Base-by-base conservation (phyloP, 441 rosid genomes). In the Theobroma grandiflorum region DNA sequence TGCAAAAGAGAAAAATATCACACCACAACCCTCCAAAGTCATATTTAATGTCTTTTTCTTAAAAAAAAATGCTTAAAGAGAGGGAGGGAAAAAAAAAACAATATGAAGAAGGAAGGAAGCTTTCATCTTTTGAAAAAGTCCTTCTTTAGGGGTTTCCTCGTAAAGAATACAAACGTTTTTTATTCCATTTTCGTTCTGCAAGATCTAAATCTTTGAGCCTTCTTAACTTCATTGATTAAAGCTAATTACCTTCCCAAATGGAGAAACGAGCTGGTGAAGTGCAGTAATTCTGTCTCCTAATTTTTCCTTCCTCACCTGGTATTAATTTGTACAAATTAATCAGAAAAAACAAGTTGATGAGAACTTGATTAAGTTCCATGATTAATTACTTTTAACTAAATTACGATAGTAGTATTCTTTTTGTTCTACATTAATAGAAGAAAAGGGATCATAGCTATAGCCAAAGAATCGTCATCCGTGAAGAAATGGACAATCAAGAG, bases 221-320 rank as follows among this genome's bases (percentile, higher is more conserved):
- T 10, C 12, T 47, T 64, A 40, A 45, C 57, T 67, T 16, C 52
- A 52, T 50, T 20, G 72, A 75, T 69, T 65, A 78, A 12, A 37
- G 53, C 6, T 37, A 6, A 67, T 85, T 85, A 95, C 99, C 98
- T 97, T 97, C 45, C 99, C 99, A 88, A 97, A 97, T 72, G 99
- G 99, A 84, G 99, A 97, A 82, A 97, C 99, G 3, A 97, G 93
- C 85, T 97, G 99, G 90, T 97, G 98, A 80, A 97, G 97, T 4
- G 99, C 88, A 75, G 98, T 92, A 53, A 97, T 95, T 85, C 99
- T 86, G 78, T 95, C 99, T 71, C 98, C 99, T 79, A 97, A 75
- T 85, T 97, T 97, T 88, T 97, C 98, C 88, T 93, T 97, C 86
- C 97, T 91, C 82, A 93, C 98, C 99, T 96, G 89, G 67, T 72